Evolutionary conservation across 78 protist genomes (phyloP).

Genomic region (Dictyostelium brefeldianum): DNA sequence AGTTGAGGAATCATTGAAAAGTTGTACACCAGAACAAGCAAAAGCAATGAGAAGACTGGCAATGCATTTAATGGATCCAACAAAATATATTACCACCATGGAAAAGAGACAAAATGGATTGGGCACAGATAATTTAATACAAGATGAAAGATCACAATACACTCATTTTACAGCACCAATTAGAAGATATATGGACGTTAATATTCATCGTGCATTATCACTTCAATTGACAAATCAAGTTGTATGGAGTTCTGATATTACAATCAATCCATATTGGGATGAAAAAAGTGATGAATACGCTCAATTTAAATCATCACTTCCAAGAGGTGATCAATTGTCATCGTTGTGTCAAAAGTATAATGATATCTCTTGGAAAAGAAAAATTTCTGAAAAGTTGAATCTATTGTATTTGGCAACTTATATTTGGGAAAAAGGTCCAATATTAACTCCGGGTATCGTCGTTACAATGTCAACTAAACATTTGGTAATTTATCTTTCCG

Average conservation of each 20-base stretch:
- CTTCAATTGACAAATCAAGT: constrained; percentile 32
- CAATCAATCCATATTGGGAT: constrained; percentile 67
- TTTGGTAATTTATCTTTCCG: constrained; percentile 52
- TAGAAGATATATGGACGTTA: constrained; percentile 72
- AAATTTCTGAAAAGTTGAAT: constrained; percentile 74
- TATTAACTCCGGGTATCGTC: constrained; percentile 56
- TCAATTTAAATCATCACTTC: constrained; percentile 20
- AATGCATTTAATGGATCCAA: constrained; percentile 76
- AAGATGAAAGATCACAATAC: constrained; percentile 47
- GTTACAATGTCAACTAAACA: constrained; percentile 70
- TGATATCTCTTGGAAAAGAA: constrained; percentile 75
- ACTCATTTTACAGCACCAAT: constrained; percentile 74
- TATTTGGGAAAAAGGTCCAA: constrained; percentile 78
- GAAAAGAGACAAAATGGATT: constrained; percentile 23
- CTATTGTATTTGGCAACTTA: constrained; percentile 50
- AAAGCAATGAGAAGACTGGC: constrained; percentile 67
- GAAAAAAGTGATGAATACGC: not conserved
- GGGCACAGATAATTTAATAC: not conserved
- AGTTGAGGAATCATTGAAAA: constrained; percentile 36
- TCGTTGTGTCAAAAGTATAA: constrained; percentile 56
- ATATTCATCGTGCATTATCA: constrained; percentile 73
- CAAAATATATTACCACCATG: constrained; percentile 37
- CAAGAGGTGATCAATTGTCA: constrained; percentile 32
- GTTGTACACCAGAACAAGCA: constrained; percentile 41
- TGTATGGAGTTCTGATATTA: constrained; percentile 37